These are phyloP conservation scores for Scheffersomyces ergatensis DNA, from an alignment of 805 yeast genomes.

Conservation along the genomic window DNA sequence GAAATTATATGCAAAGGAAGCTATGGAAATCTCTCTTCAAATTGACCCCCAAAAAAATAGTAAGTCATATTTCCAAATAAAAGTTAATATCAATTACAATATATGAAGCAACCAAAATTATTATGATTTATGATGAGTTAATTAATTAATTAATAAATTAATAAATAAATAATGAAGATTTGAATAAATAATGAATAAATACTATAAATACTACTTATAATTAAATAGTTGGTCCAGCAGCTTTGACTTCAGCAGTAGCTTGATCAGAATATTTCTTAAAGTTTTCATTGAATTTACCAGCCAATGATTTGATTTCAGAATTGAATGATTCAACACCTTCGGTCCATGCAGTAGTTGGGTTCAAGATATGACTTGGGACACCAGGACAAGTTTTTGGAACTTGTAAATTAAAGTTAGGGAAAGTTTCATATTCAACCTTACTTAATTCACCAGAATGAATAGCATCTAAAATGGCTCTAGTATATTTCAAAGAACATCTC, in stretches of 20 bases:
- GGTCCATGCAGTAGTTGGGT: constrained; percentile 83
- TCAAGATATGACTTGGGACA: constrained; percentile 81
- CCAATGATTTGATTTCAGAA: constrained; percentile 56
- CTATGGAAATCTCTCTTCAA: too few relatives aligned
- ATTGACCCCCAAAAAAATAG: too few relatives aligned
- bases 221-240: constrained; percentile 79
- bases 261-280: constrained; percentile 79
- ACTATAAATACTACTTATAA: too few relatives aligned
- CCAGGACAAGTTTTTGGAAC: constrained; percentile 80
- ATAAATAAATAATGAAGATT: too few relatives aligned
- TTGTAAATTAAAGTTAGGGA: constrained; percentile 82
- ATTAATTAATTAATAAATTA: background rate
- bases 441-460: constrained; percentile 89
- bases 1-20: too few relatives aligned
- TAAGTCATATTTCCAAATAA: too few relatives aligned
- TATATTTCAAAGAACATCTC: constrained; percentile 96
- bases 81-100: too few relatives aligned
- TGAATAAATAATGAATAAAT: too few relatives aligned
- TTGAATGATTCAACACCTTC: constrained; percentile 38
- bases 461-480: constrained; percentile 93
- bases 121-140: too few relatives aligned
- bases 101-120: too few relatives aligned
- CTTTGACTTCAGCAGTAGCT: constrained; percentile 81
- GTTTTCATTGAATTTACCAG: constrained; percentile 77
- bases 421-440: constrained; percentile 75